A percentile compares a stretch with the other conserved stretches of the same genome.
Conservation (phyloP, 202 grass and related monocot genomes). For the Eragrostis tef region DNA sequence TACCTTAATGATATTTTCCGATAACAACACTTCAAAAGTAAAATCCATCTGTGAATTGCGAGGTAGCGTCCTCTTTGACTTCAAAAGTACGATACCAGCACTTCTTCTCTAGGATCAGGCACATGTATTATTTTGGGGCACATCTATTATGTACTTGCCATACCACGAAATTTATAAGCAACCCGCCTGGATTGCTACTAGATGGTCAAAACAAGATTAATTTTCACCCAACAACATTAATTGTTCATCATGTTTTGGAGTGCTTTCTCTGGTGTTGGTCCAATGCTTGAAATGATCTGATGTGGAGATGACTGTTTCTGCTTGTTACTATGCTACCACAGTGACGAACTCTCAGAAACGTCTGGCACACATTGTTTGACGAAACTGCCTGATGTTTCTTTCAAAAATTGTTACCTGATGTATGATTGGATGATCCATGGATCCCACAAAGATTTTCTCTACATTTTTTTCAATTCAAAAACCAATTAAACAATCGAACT, state of each 20-base stretch:
- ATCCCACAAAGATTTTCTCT: conserved; percentile 3
- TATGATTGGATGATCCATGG: not conserved
- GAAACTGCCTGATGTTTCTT: conserved; percentile 4
- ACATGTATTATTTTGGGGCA: no score
- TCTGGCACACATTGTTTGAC: not conserved
- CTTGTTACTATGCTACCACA: not conserved
- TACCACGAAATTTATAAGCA: no score
- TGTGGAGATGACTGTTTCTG: not conserved
- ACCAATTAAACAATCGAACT: not conserved
- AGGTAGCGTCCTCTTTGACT: no score
- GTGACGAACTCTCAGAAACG: not conserved
- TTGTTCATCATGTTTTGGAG: not conserved
- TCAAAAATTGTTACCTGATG: not conserved
- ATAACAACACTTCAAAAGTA: no score
- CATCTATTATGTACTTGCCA: no score
- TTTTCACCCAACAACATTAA: not conserved
- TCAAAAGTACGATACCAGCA: no score
- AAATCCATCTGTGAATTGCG: no score
- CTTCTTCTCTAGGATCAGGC: no score
- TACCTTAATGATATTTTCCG: no score
- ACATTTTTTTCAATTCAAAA: not conserved
- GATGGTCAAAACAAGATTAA: not conserved
- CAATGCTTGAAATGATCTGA: not conserved
- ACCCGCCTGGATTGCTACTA: not conserved
- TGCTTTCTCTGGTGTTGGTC: not conserved